phyloP scores from a whole-genome alignment of 1,284 basidiomycete species.

The Ceratobasidium sp. region DNA sequence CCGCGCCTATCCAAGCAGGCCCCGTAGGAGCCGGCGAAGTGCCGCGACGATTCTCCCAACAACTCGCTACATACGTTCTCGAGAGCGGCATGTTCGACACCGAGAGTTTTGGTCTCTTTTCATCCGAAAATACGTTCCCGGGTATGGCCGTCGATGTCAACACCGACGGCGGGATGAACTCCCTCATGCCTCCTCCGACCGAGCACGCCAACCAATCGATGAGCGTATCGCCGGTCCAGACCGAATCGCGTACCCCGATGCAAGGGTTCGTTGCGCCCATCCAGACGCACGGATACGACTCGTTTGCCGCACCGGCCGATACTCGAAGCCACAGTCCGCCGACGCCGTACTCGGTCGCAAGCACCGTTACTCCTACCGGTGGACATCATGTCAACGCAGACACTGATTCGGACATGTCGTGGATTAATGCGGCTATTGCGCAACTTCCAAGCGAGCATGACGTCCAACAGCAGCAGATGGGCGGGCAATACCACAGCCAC shows the following conservation, averaged over 20 bases:
- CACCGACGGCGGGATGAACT: conserved; percentile 8
- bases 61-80: conserved; percentile 28
- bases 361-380: conserved; percentile 21
- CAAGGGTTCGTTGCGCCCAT: conserved; percentile 18
- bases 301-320: conserved; percentile 2
- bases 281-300: conserved; percentile 23
- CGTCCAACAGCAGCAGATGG: conserved; percentile 2
- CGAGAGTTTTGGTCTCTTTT: conserved; percentile 24
- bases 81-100: conserved; percentile 40
- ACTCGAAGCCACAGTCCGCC: not conserved
- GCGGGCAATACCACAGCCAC: conserved; percentile 1
- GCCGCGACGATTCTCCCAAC: conserved; percentile 32
- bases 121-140: conserved; percentile 30
- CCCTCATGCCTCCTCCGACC: conserved; percentile 5
- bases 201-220: conserved; percentile 7
- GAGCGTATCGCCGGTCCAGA: conserved; percentile 25
- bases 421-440: conserved; percentile 35
- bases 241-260: conserved; percentile 30
- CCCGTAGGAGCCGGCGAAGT: conserved; percentile 15
- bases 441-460: conserved; percentile 43
- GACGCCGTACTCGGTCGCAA: conserved; percentile 30
- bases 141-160: conserved; percentile 32
- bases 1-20: not conserved
- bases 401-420: conserved; percentile 37
- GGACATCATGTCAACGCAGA: not conserved